Base-by-base conservation (phyloP, 169 alveolate genomes). In the Besnoitia besnoiti region DNA sequence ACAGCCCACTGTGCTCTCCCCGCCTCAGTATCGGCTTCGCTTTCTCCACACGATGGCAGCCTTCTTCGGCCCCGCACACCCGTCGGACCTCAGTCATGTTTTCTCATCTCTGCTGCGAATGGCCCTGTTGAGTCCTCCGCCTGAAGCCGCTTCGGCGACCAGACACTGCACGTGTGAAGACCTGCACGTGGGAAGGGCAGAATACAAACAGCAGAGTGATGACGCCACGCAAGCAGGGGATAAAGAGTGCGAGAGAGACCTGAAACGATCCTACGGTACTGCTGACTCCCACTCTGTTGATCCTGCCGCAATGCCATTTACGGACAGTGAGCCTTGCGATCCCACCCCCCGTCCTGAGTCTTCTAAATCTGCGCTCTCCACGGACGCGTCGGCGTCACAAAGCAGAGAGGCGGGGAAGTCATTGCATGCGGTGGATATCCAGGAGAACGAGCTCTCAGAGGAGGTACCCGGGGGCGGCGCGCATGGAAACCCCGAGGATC, bases 1-100 rank as follows among this genome's bases (percentile, higher is more conserved):
- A 24, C 92, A 75, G 39, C 94, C 94, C n/a, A 91, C 94, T 0
- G 94, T 91, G 0, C 59, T 91, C 44, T 84, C 94, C 42, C 94
- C 94, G 4, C 39, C 85, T 4, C 85, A 91, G 33, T 91, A 91
- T 47, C 61, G 62, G 16, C 82, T 40, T 55, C 33, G 94, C 0
- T 91, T 91, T n/a, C 50, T 30, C 16, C 77, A 67, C 27, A 51
- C 94, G 21, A n/a, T 91, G 79, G 46, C 39, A 5, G 59, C 76
- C 1, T 91, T 91, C 55, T 91, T 91, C 62, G 85, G 67, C 21
- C 62, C 94, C 33, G 55, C 87, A 16, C 30, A 37, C 27, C 94
- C 94, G 0, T 0, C 87, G 24, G 61, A 77, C 59, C 59, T 40
- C 33, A 42, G 59, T 12, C 5, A 35, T 37, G 39, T 77, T 10